Evolutionary conservation across 2,329 filamentous ascomycete genomes (phyloP).

Genomic region (Corniculantispora saksenae): DNA sequence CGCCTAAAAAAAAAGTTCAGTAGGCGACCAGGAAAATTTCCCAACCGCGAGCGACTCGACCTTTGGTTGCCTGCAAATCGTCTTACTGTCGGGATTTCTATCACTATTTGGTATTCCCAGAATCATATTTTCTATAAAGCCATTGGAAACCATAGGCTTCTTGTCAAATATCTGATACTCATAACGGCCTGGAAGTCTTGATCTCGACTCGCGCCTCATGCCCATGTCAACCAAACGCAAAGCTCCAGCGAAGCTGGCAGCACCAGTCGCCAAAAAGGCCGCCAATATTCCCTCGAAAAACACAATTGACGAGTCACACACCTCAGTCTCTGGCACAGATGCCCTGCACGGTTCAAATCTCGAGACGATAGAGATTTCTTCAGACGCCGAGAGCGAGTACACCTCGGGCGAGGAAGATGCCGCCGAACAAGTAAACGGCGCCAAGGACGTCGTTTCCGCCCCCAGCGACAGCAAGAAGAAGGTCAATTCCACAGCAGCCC

Average conservation of each 20-base stretch:
- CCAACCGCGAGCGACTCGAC: conserved; percentile 7
- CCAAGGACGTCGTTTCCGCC: conserved; percentile 21
- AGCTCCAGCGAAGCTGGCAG: conserved; percentile 56
- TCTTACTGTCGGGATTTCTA: neutral
- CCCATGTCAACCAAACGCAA: conserved; percentile 64
- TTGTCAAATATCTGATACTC: neutral
- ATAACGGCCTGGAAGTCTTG: neutral
- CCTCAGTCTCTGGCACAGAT: conserved; percentile 51
- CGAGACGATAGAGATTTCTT: conserved; percentile 59
- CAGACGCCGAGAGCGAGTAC: conserved; percentile 52
- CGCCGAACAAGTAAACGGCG: conserved; percentile 20
- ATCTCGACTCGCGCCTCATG: conserved; percentile 23
- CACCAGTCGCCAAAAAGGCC: conserved; percentile 54
- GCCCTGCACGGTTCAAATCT: conserved; percentile 38
- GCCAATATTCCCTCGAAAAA: conserved; percentile 52
- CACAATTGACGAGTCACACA: conserved; percentile 59
- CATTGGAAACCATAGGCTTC: neutral
- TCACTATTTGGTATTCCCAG: neutral
- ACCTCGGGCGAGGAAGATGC: conserved; percentile 46
- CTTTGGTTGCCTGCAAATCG: neutral
- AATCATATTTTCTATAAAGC: neutral
- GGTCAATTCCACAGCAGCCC: conserved; percentile 25
- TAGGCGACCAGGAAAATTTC: conserved; percentile 18
- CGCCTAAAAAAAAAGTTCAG: conserved; percentile 25
- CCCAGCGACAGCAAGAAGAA: conserved; percentile 30